Base-by-base conservation (phyloP, 2,329 filamentous ascomycete species). In the Immersiporthe knoxdaviesiana region DNA sequence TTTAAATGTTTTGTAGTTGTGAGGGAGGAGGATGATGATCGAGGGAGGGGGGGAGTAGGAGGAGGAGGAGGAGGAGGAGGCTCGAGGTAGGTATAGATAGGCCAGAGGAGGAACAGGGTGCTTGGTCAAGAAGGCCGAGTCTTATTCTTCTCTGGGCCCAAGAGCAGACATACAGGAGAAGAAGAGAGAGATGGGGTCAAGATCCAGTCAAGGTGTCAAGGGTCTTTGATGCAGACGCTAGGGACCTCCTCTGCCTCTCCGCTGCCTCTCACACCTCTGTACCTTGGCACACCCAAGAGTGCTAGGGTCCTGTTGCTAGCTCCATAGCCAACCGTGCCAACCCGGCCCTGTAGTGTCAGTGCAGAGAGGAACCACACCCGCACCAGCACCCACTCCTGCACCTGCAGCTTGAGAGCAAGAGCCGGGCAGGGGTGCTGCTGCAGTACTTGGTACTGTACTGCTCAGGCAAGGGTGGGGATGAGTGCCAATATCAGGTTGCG, bases 221-320 rank as follows among this genome's bases (percentile, higher is more conserved):
- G 52, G 52, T 56, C 52, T 56, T 56, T 21, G 52, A 56, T 30
- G 27, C 52, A 56, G 24, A 56, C 52, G 27, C 52, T 56, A 56
- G 52, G 52, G 52, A 56, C 24, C 24, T 71, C 75, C 63, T 47
- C 44, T 47, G 44, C 44, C 44, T 47, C 35, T 35, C n/a, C n/a
- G n/a, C n/a, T n/a, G n/a, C n/a, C n/a, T n/a, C n/a, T n/a, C n/a
- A n/a, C n/a, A n/a, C n/a, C n/a, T n/a, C 44, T 73, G 73, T 72
- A 73, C 73, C 72, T 72, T 72, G 68, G 72, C 32, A 65, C 65
- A 41, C 61, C 52, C 24, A 27, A 56, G 52, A 11, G 12, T 27
- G 27, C 27, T 56, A 56, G 52, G 52, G 52, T 56, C 52, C 52
- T 30, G 27, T 32, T 30, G 52, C 52, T 56, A 16, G 24, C 52